phyloP scores from a whole-genome alignment of 2,329 filamentous ascomycete species.

The Huntiella moniliformis region DNA sequence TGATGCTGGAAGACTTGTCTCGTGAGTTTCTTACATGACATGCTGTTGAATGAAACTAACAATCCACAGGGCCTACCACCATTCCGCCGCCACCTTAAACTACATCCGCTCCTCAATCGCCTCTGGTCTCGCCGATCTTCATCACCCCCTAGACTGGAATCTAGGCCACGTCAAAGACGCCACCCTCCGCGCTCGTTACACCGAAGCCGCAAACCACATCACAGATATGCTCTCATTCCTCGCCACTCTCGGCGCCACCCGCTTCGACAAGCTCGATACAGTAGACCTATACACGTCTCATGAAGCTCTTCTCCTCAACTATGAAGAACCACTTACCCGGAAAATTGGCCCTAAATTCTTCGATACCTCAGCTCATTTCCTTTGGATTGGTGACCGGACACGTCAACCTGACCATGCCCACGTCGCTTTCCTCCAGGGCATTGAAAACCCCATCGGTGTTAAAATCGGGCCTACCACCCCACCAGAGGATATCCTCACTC shows the following conservation, averaged over 20 bases:
- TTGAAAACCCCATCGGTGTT: constrained; percentile 89
- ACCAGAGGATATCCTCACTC: constrained; percentile 50
- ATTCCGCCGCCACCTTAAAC: constrained; percentile 87
- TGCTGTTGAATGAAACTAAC: neutral
- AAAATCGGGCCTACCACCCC: constrained; percentile 85
- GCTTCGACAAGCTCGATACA: constrained; percentile 65
- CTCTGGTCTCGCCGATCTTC: constrained; percentile 81
- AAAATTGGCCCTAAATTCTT: constrained; percentile 38
- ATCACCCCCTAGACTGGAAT: constrained; percentile 86
- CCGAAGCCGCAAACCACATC: constrained; percentile 65
- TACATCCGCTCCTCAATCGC: constrained; percentile 70
- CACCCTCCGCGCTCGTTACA: constrained; percentile 69
- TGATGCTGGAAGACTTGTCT: constrained; percentile 67
- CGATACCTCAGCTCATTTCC: constrained; percentile 87
- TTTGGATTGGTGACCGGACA: constrained; percentile 96
- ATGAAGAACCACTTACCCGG: constrained; percentile 75
- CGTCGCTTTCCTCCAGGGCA: constrained; percentile 91
- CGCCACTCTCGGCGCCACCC: constrained; percentile 78
- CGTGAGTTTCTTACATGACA: constrained; percentile 21
- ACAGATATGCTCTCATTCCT: constrained; percentile 88
- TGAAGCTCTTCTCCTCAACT: constrained; percentile 83
- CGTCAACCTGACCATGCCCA: constrained; percentile 84
- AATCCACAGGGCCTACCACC: constrained; percentile 59
- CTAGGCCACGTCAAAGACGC: constrained; percentile 80
- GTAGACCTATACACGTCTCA: constrained; percentile 93